A percentile compares a stretch with the other conserved stretches of the same genome.
phyloP scores from a whole-genome alignment of 345 rosid genomes.

The Trapa incisa region DNA sequence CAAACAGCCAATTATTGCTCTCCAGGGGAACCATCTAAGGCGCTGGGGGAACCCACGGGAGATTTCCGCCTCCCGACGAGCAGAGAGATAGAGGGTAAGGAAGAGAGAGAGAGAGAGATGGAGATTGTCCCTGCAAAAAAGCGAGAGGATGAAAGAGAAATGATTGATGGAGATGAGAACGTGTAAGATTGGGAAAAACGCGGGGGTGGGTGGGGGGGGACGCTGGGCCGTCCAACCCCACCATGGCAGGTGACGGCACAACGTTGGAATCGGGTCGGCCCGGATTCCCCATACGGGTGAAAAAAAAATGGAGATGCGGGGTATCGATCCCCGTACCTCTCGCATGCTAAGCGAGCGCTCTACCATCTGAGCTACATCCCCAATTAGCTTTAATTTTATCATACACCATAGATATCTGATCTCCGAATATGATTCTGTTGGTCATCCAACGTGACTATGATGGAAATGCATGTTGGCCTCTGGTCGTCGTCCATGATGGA shows the following conservation, averaged over 20 bases:
- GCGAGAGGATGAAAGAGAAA: neutral
- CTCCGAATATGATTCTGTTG: too few relatives aligned
- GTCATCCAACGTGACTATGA: too few relatives aligned
- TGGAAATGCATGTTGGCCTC: too few relatives aligned
- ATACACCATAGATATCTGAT: too few relatives aligned
- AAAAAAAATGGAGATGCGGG: conserved; percentile 27
- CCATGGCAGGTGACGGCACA: too few relatives aligned
- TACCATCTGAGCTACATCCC: conserved; percentile 73
- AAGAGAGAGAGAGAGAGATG: neutral
- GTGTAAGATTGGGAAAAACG: neutral
- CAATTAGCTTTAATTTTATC: neutral
- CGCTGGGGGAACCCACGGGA: neutral
- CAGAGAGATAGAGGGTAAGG: neutral
- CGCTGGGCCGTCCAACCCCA: neutral
- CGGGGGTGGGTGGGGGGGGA: neutral
- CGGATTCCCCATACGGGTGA: neutral
- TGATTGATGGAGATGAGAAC: neutral
- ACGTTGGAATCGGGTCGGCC: neutral
- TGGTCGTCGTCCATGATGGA: neutral
- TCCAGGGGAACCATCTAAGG: conserved; percentile 50
- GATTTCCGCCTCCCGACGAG: neutral
- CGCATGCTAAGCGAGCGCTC: conserved; percentile 67
- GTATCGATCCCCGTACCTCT: conserved; percentile 53
- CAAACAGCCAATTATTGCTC: conserved; percentile 51
- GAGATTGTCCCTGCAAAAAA: neutral